Evolutionary conservation across 2,329 filamentous ascomycete genomes (phyloP), one percentile per base, ranked within the genome.

Genomic region (Elsinoe australis): DNA sequence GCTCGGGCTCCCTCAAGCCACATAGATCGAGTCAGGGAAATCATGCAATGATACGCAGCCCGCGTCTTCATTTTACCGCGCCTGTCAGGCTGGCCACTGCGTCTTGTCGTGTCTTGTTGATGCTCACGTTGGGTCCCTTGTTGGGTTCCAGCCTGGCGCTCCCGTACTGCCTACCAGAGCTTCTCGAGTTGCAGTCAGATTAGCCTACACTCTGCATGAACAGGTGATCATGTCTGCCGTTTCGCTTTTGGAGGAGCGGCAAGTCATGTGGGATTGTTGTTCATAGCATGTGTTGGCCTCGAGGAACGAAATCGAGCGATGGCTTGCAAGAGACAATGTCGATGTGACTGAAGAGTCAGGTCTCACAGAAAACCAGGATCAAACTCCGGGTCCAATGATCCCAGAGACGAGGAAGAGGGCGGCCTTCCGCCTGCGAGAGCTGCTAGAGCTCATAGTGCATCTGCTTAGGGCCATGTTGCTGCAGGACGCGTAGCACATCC

Each of bases 1-100:
- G 45, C 45, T 26, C 28, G 9, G 9, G 6, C 21, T 31, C 18
- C 24, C 18, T 24, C 45, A 47, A 47, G 45, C 45, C 45, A 47
- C 45, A 17, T 36, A 34, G 33, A 38, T 48, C 45, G 32, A 39
- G 45, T 48, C 45, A 48, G 45, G 24, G 22, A 39, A 38, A 48
- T 36, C 17, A 38, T 31, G 15, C 33, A 39, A 34, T 22, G 45
- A 26, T 47, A 45, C 31, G 44, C 44, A 41, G 36, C 36, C 36
- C 36, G 39, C 28, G 28, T 44, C 39, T 44, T 44, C 39, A 32
- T 44, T 32, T 44, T 44, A 32, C 14, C 26, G 39, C 39, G 31
- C 39, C 39, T 44, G 39, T 44, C 39, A 44, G 39, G 31, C 21
- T 24, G 39, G 39, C 32, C 39, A 9, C 32, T 44, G 39, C 39